Percentiles rank a stretch among this genome's conserved stretches.
phyloP scores from a whole-genome alignment of 352 stramenopile species.

The Phytophthora brassicae region DNA sequence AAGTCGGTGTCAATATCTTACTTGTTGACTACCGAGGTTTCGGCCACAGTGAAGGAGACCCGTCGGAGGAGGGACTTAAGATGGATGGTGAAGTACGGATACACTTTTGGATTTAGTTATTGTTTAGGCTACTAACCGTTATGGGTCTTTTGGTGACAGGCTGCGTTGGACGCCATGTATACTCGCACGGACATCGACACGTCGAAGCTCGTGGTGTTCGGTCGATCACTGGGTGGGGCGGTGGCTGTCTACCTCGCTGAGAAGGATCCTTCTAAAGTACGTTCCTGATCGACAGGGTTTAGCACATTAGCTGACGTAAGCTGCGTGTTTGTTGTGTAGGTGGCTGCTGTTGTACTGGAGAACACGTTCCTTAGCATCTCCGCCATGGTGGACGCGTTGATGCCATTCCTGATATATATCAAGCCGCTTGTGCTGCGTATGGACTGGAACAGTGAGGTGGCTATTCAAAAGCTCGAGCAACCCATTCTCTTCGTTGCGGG shows the following conservation, averaged over 20 bases:
- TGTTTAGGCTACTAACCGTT: too few species aligned
- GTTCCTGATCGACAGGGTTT: not conserved
- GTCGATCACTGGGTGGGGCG: constrained; percentile 89
- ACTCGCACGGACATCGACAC: constrained; percentile 80
- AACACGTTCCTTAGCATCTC: constrained; percentile 95
- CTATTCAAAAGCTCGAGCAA: constrained; percentile 63
- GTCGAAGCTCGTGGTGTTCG: constrained; percentile 91
- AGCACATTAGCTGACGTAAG: too few species aligned
- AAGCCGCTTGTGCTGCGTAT: constrained; percentile 92
- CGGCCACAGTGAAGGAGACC: constrained; percentile 87
- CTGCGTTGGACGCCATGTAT: constrained; percentile 78
- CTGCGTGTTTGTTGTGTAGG: constrained; percentile 31
- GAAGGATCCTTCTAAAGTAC: constrained; percentile 65
- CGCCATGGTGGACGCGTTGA: constrained; percentile 92
- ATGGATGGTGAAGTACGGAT: constrained; percentile 84
- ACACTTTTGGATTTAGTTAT: not conserved
- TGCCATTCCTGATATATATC: constrained; percentile 89
- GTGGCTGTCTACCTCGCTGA: constrained; percentile 91
- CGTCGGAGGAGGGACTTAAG: constrained; percentile 90
- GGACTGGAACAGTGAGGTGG: constrained; percentile 82
- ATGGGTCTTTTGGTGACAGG: constrained; percentile 33
- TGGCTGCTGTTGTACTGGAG: constrained; percentile 92
- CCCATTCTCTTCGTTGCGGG: constrained; percentile 93
- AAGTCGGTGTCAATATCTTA: constrained; percentile 89
- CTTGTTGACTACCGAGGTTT: constrained; percentile 96